Percentiles rank a stretch among this genome's conserved stretches.
These are phyloP conservation scores for Moelleriella libera DNA, from an alignment of 2,329 filamentous ascomycete species.

Conservation along the genomic window DNA sequence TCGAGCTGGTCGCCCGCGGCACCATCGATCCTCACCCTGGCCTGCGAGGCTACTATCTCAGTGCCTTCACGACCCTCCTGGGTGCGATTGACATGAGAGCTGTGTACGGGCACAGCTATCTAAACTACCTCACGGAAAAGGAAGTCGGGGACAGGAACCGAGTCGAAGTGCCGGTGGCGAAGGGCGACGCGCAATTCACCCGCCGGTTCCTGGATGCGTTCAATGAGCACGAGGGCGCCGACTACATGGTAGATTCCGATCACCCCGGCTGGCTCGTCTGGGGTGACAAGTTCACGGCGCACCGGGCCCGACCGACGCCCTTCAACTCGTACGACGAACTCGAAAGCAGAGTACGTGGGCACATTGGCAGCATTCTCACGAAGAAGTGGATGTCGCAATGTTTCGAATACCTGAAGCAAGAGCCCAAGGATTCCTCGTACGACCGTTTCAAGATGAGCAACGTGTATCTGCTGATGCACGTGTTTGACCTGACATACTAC, in stretches of 20 bases:
- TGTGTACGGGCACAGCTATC: slow-evolving; percentile 72
- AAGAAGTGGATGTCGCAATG: slow-evolving; percentile 75
- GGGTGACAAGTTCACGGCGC: slow-evolving; percentile 75
- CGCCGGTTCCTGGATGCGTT: slow-evolving; percentile 66
- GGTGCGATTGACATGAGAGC: slow-evolving; percentile 79
- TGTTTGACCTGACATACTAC: slow-evolving; percentile 80
- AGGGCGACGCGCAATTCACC: slow-evolving; percentile 69
- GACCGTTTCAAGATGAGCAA: slow-evolving; percentile 86
- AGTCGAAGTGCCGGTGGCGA: slow-evolving; percentile 56
- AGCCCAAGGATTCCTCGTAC: slow-evolving; percentile 66
- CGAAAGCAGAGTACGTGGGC: slow-evolving; percentile 58
- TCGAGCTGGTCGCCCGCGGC: slow-evolving; percentile 69
- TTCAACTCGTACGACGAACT: slow-evolving; percentile 66
- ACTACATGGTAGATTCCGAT: slow-evolving; percentile 85
- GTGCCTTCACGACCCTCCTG: slow-evolving; percentile 63
- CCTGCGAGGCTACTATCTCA: slow-evolving; percentile 66
- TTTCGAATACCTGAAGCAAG: slow-evolving; percentile 92
- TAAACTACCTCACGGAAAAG: slow-evolving; percentile 71
- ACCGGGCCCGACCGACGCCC: slow-evolving; percentile 53
- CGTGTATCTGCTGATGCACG: slow-evolving; percentile 74
- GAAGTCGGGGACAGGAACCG: slow-evolving; percentile 61
- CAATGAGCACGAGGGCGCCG: slow-evolving; percentile 47
- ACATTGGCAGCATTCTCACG: slow-evolving; percentile 69
- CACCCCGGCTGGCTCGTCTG: slow-evolving; percentile 95
- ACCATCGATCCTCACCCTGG: slow-evolving; percentile 85